phyloP scores from a whole-genome alignment of 768 basidiomycete genomes.

The Pisolithus microcarpus region DNA sequence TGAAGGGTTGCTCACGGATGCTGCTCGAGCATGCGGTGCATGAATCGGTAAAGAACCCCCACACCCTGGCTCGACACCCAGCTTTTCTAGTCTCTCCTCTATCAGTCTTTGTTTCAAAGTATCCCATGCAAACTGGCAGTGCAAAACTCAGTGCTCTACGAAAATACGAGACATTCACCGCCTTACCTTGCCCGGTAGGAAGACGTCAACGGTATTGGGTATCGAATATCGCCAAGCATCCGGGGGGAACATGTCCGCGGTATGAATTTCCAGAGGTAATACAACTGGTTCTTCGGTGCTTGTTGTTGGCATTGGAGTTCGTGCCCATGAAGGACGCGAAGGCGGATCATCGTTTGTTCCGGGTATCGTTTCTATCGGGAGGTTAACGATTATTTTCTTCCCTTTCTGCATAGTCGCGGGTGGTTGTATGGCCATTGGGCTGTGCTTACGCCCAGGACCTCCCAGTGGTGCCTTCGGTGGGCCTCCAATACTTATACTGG shows the following conservation, averaged over 20 bases:
- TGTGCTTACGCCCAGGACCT: conserved; percentile 70
- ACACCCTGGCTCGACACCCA: conserved; percentile 67
- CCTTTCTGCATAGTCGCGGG: conserved; percentile 36
- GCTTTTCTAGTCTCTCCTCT: conserved; percentile 72
- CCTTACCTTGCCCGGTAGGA: conserved; percentile 72
- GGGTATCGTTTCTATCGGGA: conserved; percentile 60
- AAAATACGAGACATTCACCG: conserved; percentile 6
- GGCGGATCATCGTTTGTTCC: conserved; percentile 32
- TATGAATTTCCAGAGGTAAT: conserved; percentile 29
- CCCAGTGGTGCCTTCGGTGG: conserved; percentile 85
- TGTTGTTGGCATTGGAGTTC: conserved; percentile 43
- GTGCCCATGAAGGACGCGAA: conserved; percentile 51
- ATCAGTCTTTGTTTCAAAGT: conserved; percentile 61
- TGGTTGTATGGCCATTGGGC: conserved; percentile 45
- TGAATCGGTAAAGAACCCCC: conserved; percentile 50
- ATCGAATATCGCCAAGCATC: conserved; percentile 51
- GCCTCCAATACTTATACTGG: conserved; percentile 66
- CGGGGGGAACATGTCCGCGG: conserved; percentile 56
- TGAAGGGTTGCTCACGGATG: conserved; percentile 54
- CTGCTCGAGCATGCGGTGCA: conserved; percentile 74
- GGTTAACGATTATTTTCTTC: conserved; percentile 64
- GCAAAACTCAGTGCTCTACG: conserved; percentile 3
- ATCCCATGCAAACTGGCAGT: conserved; percentile 63
- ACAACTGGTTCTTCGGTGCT: conserved; percentile 24
- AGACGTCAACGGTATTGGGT: conserved; percentile 71